Evolutionary conservation across 2,329 filamentous ascomycete genomes (phyloP).

Genomic region (Epichloe scottii): DNA sequence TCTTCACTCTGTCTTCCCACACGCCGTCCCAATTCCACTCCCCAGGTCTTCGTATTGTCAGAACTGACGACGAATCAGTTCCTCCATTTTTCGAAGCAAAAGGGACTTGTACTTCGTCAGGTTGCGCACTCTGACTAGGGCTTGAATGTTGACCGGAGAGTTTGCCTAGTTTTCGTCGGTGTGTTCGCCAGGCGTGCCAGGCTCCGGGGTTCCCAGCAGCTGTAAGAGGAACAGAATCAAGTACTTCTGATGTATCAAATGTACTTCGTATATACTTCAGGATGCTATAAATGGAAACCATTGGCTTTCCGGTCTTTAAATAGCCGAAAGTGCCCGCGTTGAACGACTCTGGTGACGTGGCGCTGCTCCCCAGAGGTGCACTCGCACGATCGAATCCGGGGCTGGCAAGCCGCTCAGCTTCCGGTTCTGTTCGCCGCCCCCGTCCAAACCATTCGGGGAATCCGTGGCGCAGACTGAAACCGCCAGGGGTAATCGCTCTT

Average conservation of each 20-base stretch:
- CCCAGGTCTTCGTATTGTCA: conserved; percentile 36
- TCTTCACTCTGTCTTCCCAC: conserved; percentile 81
- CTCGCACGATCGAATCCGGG: conserved; percentile 13
- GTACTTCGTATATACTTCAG: conserved; percentile 70
- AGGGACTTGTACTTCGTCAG: not conserved
- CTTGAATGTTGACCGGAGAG: conserved; percentile 7
- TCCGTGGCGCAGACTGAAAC: conserved; percentile 80
- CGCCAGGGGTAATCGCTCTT: conserved; percentile 77
- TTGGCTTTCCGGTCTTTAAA: conserved; percentile 27
- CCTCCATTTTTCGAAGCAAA: not conserved
- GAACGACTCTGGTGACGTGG: conserved; percentile 19
- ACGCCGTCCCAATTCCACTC: conserved; percentile 98
- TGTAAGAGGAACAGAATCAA: conserved; percentile 69
- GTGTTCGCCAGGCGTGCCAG: conserved; percentile 83
- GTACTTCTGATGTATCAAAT: conserved; percentile 64
- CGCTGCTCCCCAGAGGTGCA: conserved; percentile 9
- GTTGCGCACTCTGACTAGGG: not conserved
- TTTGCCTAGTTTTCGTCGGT: conserved; percentile 34
- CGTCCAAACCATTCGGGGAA: conserved; percentile 84
- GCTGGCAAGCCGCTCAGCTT: conserved; percentile 22
- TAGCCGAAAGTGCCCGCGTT: conserved; percentile 22
- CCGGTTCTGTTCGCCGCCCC: conserved; percentile 28
- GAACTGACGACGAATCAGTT: conserved; percentile 2
- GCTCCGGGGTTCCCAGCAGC: conserved; percentile 82
- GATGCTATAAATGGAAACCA: conserved; percentile 51